Evolutionary conservation across 1,284 basidiomycete species (phyloP), one percentile per base, ranked within the genome.

Genomic region (Puccinia horiana): DNA sequence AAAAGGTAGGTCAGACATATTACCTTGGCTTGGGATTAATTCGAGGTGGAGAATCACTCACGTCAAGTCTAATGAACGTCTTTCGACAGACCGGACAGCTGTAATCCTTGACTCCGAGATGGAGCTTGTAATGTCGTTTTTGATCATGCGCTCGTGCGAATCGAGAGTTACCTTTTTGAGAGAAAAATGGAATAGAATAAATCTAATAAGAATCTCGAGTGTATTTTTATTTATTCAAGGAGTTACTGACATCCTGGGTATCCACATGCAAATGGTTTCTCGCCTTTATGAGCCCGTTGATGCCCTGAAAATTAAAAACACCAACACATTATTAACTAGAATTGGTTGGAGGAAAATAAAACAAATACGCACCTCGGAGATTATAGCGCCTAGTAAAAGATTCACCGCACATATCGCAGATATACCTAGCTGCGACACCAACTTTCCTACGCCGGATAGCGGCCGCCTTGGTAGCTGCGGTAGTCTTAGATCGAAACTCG

Each of bases 341-440:
- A 40, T 2, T 6, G 49, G 65, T 2, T 18, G 20, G 4, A 3
- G 44, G n/a, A 42, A 35, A 49, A 16, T 2, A 54, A 54, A 35
- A 29, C 8, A 47, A 26, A 23, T 1, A 72, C 32, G 6, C 1
- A 80, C 77, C 77, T 70, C 77, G 16, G 37, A 80, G 67, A 35
- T 80, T 80, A 44, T 80, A 80, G 29, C 77, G 44, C 42, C 77
- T 72, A 0, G 77, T 80, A 32, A 80, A 80, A 0, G 65, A 56
- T 72, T 80, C 77, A 37, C 77, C 77, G 67, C 77, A 80, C 77
- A 80, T 80, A 12, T 80, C 77, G 54, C 77, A 80, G 26, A 80
- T 47, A 47, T 80, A 80, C 44, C 77, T 54, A 56, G 77, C 77
- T 5, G 61, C 67, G 49, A 70, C 67, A n/a, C 77, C 77, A 8